These are phyloP conservation scores for Isatis tinctoria DNA, from an alignment of 345 rosid species.

Conservation along the genomic window DNA sequence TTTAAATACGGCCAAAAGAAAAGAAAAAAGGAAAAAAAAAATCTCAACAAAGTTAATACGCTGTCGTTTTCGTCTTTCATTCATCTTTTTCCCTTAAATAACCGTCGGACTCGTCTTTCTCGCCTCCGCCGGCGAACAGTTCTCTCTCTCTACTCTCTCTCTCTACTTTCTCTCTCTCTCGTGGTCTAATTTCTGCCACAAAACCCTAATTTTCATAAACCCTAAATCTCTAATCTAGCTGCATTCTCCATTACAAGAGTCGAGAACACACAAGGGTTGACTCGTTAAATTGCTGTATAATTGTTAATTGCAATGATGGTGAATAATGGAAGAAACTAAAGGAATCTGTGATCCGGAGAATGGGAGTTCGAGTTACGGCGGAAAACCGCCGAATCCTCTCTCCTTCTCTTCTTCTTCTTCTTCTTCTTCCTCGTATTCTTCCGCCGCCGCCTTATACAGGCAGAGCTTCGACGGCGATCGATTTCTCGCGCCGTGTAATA, in stretches of 20 bases:
- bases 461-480: conserved; percentile 35
- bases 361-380: conserved; percentile 54
- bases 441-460: conserved; percentile 24
- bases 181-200: no score
- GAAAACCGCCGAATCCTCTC: conserved; percentile 66
- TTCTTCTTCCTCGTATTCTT: conserved; percentile 43
- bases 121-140: conserved; percentile 14
- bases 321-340: conserved; percentile 56
- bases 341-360: conserved; percentile 40
- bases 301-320: conserved; percentile 37
- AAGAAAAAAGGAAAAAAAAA: not conserved
- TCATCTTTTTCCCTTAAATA: not conserved
- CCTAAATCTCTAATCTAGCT: not conserved
- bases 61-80: not conserved
- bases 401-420: conserved; percentile 44
- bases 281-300: conserved; percentile 10
- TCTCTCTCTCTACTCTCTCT: no score
- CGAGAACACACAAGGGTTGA: conserved; percentile 23
- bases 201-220: not conserved
- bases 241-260: conserved; percentile 14
- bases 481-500: conserved; percentile 35
- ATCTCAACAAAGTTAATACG: not conserved
- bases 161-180: no score
- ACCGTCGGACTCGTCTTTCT: conserved; percentile 13
- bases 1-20: not conserved